Evolutionary conservation across 805 yeast genomes (phyloP), one percentile per base, ranked within the genome.

Genomic region (Suhomyces sp.): DNA sequence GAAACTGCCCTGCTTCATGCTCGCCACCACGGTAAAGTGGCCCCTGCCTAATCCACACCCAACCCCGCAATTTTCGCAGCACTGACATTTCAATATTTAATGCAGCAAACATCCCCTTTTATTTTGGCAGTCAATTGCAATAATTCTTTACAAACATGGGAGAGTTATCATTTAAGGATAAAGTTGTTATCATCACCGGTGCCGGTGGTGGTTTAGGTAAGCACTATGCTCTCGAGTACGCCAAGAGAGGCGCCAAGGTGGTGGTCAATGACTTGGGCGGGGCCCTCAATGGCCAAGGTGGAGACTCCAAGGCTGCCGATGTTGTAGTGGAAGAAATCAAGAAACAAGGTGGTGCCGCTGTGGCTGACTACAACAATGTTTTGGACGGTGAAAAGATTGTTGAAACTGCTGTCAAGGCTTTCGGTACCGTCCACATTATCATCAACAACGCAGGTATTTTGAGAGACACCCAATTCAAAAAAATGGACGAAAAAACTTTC

Each of bases 201-300:
- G 94, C 97, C 46, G 99, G 99, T 57, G 98, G 97, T 60, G 99
- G 98, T 17, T 80, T 93, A 44, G 99, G 99, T 21, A 87, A 80
- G 62, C 84, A 84, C 46, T 93, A 93, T 70, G 96, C 97, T 4
- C 73, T 90, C 29, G 90, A 87, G 60, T 93, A 80, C 71, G 98
- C 96, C 43, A 76, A 83, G 53, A 80, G 96, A 59, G 98, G 98
- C 33, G 99, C 97, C 54, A 86, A 86, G 61, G 97, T 93, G 35
- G 97, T 93, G 22, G 97, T 93, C 29, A 93, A 93, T 67, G 99
- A 93, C 71, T 78, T 93, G 55, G 97, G 97, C 51, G 96, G 96
- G 27, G 77, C 92, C 21, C 73, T 89, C 49, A 74, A 79, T 22
- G 97, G 97, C 47, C 80, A 83, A 31, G 84, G 81, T 43, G 81